Percentiles rank a stretch among this genome's conserved stretches.
phyloP scores from a whole-genome alignment of 2,329 filamentous ascomycete genomes.

The Colletotrichum euphorbiae region DNA sequence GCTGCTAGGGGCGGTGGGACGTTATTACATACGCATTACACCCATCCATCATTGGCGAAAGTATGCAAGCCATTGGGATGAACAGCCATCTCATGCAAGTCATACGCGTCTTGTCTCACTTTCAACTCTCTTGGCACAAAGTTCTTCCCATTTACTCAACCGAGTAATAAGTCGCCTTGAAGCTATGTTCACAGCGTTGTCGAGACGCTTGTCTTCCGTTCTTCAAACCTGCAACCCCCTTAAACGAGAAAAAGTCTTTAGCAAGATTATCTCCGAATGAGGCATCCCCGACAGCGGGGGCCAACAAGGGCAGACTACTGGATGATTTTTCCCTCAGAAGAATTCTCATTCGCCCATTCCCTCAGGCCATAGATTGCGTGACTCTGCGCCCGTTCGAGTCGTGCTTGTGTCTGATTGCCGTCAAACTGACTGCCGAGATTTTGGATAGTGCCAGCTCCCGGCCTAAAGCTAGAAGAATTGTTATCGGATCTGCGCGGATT shows the following conservation, averaged over 20 bases:
- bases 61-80: slow-evolving; percentile 7
- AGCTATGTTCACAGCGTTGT: neutral
- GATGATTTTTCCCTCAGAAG: slow-evolving; percentile 7
- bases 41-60: neutral
- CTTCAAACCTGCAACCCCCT: neutral
- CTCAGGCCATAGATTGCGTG: slow-evolving; percentile 21
- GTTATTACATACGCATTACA: neutral
- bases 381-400: slow-evolving; percentile 31
- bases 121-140: neutral
- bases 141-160: neutral
- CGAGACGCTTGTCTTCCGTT: neutral
- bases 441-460: slow-evolving; percentile 13
- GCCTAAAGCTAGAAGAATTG: neutral
- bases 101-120: slow-evolving; percentile 1
- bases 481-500: slow-evolving; percentile 20
- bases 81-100: slow-evolving; percentile 26
- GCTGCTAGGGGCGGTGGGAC: neutral
- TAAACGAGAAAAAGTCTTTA: neutral
- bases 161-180: neutral
- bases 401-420: slow-evolving; percentile 14
- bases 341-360: slow-evolving; percentile 28
- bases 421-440: slow-evolving; percentile 13
- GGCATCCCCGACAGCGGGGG: slow-evolving; percentile 32
- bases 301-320: slow-evolving; percentile 15
- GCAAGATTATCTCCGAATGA: slow-evolving; percentile 24